Evolutionary conservation across 768 basidiomycete genomes (phyloP).

Genomic region (Boletus sp.): DNA sequence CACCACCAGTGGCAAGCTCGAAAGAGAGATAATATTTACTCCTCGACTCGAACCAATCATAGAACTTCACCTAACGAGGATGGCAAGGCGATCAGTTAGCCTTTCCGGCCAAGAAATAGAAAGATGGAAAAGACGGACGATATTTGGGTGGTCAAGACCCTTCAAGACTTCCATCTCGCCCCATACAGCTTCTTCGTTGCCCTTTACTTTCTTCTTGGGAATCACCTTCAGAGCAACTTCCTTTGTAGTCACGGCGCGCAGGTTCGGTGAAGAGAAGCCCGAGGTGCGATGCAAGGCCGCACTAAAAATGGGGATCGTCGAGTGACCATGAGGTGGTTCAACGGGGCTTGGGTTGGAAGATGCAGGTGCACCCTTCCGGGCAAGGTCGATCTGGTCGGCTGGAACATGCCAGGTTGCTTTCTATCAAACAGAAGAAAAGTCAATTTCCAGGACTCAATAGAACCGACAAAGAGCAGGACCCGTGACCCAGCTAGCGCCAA

Average conservation of each 20-base stretch:
- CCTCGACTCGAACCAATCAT: constrained; percentile 94
- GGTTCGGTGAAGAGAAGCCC: constrained; percentile 24
- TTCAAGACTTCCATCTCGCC: constrained; percentile 92
- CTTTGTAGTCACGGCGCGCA: constrained; percentile 44
- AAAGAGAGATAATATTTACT: constrained; percentile 95
- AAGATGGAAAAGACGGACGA: constrained; percentile 49
- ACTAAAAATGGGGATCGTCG: constrained; percentile 31
- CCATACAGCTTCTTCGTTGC: constrained; percentile 86
- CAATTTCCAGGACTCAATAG: not conserved
- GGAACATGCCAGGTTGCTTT: constrained; percentile 79
- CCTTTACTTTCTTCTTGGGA: constrained; percentile 92
- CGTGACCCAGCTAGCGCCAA: not conserved
- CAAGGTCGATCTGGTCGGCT: constrained; percentile 51
- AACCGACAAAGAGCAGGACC: constrained; percentile 6
- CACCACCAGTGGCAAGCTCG: constrained; percentile 91
- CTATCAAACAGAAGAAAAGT: constrained; percentile 34
- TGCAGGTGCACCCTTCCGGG: constrained; percentile 57
- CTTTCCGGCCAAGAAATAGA: not conserved
- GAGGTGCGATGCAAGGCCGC: constrained; percentile 22
- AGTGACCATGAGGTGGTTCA: constrained; percentile 20
- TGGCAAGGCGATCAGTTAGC: not conserved
- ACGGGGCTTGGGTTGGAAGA: constrained; percentile 24
- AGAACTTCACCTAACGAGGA: constrained; percentile 80
- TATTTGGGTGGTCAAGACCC: constrained; percentile 87
- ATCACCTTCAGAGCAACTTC: constrained; percentile 90